A percentile compares a stretch with the other conserved stretches of the same genome.
phyloP scores from a whole-genome alignment of 257 asterid genomes.

The Plectranthus barbatus region DNA sequence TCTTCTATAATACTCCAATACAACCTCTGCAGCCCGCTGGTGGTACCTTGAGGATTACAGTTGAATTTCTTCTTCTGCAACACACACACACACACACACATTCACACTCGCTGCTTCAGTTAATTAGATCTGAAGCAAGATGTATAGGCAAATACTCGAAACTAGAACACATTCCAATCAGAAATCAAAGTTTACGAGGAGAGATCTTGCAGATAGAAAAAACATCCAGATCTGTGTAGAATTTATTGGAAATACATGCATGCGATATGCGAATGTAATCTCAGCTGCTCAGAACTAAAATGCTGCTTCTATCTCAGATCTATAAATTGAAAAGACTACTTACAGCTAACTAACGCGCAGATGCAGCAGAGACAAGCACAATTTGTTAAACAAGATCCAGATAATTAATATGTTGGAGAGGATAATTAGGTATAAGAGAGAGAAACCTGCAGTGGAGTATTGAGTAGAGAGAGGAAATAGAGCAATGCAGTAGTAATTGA shows the following conservation, averaged over 20 bases:
- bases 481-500: not conserved
- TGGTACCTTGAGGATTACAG: not conserved
- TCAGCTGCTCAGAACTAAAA: not conserved
- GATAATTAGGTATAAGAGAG: not conserved
- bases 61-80: not conserved
- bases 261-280: not conserved
- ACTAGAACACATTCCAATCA: not conserved
- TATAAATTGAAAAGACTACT: not conserved
- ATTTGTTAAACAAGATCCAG: conserved; percentile 9
- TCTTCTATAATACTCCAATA: not conserved
- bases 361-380: not conserved
- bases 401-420: too few species aligned
- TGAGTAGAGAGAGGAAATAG: not conserved
- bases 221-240: not conserved
- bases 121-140: not conserved
- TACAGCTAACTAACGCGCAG: not conserved
- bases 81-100: not conserved
- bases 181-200: not conserved
- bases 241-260: not conserved
- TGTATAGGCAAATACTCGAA: not conserved
- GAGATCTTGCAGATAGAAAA: not conserved
- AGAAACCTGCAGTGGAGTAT: not conserved
- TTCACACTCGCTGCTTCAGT: not conserved
- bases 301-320: conserved; percentile 3
- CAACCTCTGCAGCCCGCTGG: not conserved